Evolutionary conservation across 1,284 basidiomycete genomes (phyloP).

Genomic region (Cutaneotrichosporon sp.): DNA sequence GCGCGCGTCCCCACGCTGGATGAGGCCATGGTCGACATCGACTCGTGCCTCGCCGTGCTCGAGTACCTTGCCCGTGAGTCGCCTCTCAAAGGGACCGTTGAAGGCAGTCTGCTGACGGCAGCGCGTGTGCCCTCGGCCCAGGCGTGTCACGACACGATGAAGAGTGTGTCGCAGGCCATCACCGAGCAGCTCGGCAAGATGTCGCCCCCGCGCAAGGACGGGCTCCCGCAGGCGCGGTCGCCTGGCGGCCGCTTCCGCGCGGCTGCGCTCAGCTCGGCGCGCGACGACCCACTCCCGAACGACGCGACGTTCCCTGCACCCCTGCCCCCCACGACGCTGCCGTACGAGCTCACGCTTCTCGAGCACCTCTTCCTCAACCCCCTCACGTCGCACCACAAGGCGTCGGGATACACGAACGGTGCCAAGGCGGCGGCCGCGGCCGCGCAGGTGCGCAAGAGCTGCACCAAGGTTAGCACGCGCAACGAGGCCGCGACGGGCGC

Average conservation of each 20-base stretch:
- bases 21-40: slow-evolving; percentile 53
- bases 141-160: slow-evolving; percentile 54
- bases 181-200: slow-evolving; percentile 47
- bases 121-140: slow-evolving; percentile 52
- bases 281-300: slow-evolving; percentile 43
- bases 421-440: slow-evolving; percentile 20
- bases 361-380: slow-evolving; percentile 56
- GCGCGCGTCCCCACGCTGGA: slow-evolving; percentile 49
- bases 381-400: slow-evolving; percentile 51
- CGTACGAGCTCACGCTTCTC: slow-evolving; percentile 53
- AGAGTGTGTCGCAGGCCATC: slow-evolving; percentile 49
- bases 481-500: background rate
- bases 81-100: too few relatives aligned
- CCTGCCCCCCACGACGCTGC: slow-evolving; percentile 46
- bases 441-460: background rate
- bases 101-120: slow-evolving; percentile 18
- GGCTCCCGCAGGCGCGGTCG: slow-evolving; percentile 21
- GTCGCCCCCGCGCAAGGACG: slow-evolving; percentile 26
- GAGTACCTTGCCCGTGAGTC: slow-evolving; percentile 53
- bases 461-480: background rate
- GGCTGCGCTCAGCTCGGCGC: slow-evolving; percentile 46
- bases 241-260: slow-evolving; percentile 34
- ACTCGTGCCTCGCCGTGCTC: slow-evolving; percentile 51
- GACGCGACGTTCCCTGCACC: slow-evolving; percentile 49
- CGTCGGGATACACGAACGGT: slow-evolving; percentile 51